Evolutionary conservation across 352 stramenopile species (phyloP), one percentile per base, ranked within the genome.

Genomic region (Globisporangium parvum): DNA sequence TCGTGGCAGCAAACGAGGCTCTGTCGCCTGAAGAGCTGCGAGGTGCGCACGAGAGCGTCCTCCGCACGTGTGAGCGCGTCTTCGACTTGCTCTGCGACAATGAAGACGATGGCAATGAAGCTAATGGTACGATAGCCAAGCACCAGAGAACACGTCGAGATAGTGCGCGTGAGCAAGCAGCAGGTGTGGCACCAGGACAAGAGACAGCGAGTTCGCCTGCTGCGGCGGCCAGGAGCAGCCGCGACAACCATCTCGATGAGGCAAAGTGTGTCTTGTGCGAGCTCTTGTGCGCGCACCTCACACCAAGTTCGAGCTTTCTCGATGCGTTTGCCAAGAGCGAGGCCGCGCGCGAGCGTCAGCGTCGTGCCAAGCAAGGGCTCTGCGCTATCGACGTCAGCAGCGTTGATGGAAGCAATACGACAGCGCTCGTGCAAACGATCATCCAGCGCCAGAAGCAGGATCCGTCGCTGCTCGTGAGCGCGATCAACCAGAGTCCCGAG

Each of bases 51-150:
- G 64, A 73, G 6, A 56, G 69, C 18, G 62, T 81, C 12, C 31
- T 81, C 24, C 57, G 58, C 12, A 69, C 69, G 26, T 88, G 78
- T 24, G 73, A 88, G 55, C 67, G 79, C 21, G 52, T 85, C 0
- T 88, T 87, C 37, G 72, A 87, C 21, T n/a, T 85, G 37, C 60
- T 88, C 0, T 88, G 78, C 54, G 63, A 80, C 18, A 66, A 76
- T 37, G 57, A 69, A 12, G 55, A 71, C 6, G 60, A 74, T 5
- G 41, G 62, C 9, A 10, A 12, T 33, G 35, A 60, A 0, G 31
- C 23, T 48, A 23, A 11, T 20, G 45, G 9, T n/a, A 37, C 21
- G 15, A 18, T 12, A 14, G 39, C 6, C 18, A 45, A 45, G 39
- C 39, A 20, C 15, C 39, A 20, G 15, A 9, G 14, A 9, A 6